phyloP scores from a whole-genome alignment of 2,329 filamentous ascomycete genomes.

The Colletotrichum lini region DNA sequence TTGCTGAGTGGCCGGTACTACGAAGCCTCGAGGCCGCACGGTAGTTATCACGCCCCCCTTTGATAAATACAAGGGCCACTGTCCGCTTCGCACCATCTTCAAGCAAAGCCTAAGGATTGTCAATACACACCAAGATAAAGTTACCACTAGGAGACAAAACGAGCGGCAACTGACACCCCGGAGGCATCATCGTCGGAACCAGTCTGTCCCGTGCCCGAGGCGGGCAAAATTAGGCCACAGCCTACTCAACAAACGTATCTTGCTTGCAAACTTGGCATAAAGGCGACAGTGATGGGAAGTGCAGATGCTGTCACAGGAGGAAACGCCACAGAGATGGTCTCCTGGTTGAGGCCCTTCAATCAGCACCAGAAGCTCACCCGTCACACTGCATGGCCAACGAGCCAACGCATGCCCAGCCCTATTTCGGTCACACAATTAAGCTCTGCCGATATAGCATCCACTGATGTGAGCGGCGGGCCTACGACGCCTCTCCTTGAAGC shows the following conservation, averaged over 20 bases:
- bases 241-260: no score
- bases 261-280: neutral
- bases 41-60: no score
- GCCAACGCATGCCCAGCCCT: neutral
- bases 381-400: slow-evolving; percentile 32
- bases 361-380: slow-evolving; percentile 5
- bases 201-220: slow-evolving; percentile 4
- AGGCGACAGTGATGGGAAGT: slow-evolving; percentile 31
- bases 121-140: neutral
- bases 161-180: slow-evolving; percentile 33
- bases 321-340: neutral
- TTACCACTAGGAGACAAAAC: neutral
- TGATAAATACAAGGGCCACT: neutral
- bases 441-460: slow-evolving; percentile 30
- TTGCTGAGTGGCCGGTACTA: slow-evolving; percentile 5
- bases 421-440: slow-evolving; percentile 28
- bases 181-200: slow-evolving; percentile 30
- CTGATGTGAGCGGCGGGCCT: slow-evolving; percentile 10
- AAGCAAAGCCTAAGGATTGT: slow-evolving; percentile 18
- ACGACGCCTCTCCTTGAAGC: neutral
- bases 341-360: neutral
- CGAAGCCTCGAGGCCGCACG: neutral
- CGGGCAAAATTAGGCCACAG: neutral
- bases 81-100: slow-evolving; percentile 14
- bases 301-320: slow-evolving; percentile 25